These are phyloP conservation scores for Anthracocystis panici-leucophaei DNA, from an alignment of 1,284 basidiomycete genomes.

Conservation along the genomic window DNA sequence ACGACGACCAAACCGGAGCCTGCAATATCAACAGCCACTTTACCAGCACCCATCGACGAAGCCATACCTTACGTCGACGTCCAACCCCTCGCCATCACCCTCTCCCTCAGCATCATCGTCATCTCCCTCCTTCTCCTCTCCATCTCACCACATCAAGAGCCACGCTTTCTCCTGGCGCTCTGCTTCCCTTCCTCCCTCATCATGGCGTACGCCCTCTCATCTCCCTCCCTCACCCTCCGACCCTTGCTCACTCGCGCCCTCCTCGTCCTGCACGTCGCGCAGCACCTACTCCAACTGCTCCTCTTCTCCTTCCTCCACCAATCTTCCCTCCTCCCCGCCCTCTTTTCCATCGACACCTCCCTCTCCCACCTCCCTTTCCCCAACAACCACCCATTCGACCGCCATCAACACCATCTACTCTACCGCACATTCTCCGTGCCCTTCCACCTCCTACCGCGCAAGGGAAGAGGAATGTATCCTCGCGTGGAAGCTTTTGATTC, in stretches of 20 bases:
- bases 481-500: conserved; percentile 19
- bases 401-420: conserved; percentile 32
- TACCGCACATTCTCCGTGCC: conserved; percentile 53
- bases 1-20: not conserved
- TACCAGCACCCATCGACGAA: not conserved
- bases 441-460: conserved; percentile 29
- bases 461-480: conserved; percentile 8
- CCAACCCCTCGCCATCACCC: conserved; percentile 7
- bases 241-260: conserved; percentile 26
- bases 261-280: conserved; percentile 21
- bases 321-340: conserved; percentile 36
- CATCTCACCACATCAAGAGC: conserved; percentile 69
- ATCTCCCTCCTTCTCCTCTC: conserved; percentile 59
- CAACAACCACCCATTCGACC: not conserved
- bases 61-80: conserved; percentile 15
- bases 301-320: conserved; percentile 56
- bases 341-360: conserved; percentile 33
- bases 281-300: conserved; percentile 35
- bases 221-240: conserved; percentile 15
- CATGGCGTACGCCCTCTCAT: conserved; percentile 32
- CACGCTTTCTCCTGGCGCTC: conserved; percentile 69
- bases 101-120: conserved; percentile 23
- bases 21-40: not conserved
- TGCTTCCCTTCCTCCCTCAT: conserved; percentile 55
- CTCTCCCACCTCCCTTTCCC: conserved; percentile 8